Evolutionary conservation across 768 basidiomycete species (phyloP), one percentile per base, ranked within the genome.

Genomic region (Russula compacta): DNA sequence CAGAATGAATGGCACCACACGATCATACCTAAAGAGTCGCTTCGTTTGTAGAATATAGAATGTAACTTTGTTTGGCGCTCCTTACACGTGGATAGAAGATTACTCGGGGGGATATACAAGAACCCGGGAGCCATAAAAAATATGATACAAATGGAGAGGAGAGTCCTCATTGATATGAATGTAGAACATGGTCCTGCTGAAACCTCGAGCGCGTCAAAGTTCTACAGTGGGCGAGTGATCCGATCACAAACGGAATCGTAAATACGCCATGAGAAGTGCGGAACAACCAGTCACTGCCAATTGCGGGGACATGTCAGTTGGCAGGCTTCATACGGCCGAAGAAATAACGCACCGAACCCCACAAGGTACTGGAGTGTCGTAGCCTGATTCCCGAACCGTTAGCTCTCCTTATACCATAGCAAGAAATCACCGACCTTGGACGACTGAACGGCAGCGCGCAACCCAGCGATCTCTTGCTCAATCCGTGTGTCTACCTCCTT

Each of bases 401-500:
- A 51, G 14, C 35, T 32, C 42, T 32, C 49, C 43, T 12, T 36
- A 48, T 11, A 58, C 39, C 52, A 38, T 56, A 52, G 15, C 32
- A 36, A 53, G 39, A 19, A 15, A 38, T n/a, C 56, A 61, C 77
- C 38, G 58, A 85, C 89, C 82, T 93, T 93, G 56, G 89, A 89
- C 0, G 88, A 83, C 70, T 93, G 90, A 38, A 92, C 92, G 7
- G 85, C 78, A 2, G 91, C 95, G 58, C 89, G 78, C 56, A 97
- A 72, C 2, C 83, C 84, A 9, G 93, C 92, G 69, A 95, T 95
- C 74, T 98, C 94, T 70, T 91, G 90, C 73, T 99, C 95, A 66
- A 98, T 98, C 70, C 91, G 77, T 4, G 95, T 98, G 69, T 98
- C 95, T 17, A 98, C 94, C 72, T 99, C 95, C 72, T 92, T 93